Evolutionary conservation across 345 rosid genomes (phyloP), one percentile per base, ranked within the genome.

Genomic region (Rubroshorea leprosula): DNA sequence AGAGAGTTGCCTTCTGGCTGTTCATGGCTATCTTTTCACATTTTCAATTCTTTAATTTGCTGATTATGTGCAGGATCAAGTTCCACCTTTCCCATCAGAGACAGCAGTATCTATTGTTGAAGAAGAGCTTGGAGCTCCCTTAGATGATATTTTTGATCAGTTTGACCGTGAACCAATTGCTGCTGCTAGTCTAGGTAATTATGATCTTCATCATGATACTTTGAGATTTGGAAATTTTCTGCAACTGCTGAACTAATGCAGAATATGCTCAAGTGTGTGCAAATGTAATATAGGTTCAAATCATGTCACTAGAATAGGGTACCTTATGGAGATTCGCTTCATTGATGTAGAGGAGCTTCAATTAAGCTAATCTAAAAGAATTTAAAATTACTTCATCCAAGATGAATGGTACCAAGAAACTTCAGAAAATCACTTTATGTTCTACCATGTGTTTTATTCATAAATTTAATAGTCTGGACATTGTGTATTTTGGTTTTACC

Each of bases 171-270:
- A 93, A 65, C 98, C 98, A 49, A 85, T 91, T 59, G 98, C 98
- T 69, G 98, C 98, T 51, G 98, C 98, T 58, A 91, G 99, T 80
- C 97, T 93, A 66, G 99, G 97, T 93, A 84, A 61, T 60, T 16
- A 49, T 59, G 9, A 55, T 57, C 45, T 68, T 31, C 41, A 51
- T 60, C 35, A 14, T 23, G 12, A 53, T 62, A 29, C 21, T 58
- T 62, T 63, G 26, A 45, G 21, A 55, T 73, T 64, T 65, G 54
- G 21, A 48, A 29, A 7, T 22, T 35, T 54, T 35, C 31, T 17
- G 50, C 55, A 1, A 22, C 16, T 23, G 50, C 61, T 6, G 7
- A 35, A 35, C 12, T 35, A 13, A 35, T 35, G 41, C 41, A 35
- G 9, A 6, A 22, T 22, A 17, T 38, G 5, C 11, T 46, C 13